phyloP scores from a whole-genome alignment of 805 yeast genomes.

The Saccharomycopsis sp. region DNA sequence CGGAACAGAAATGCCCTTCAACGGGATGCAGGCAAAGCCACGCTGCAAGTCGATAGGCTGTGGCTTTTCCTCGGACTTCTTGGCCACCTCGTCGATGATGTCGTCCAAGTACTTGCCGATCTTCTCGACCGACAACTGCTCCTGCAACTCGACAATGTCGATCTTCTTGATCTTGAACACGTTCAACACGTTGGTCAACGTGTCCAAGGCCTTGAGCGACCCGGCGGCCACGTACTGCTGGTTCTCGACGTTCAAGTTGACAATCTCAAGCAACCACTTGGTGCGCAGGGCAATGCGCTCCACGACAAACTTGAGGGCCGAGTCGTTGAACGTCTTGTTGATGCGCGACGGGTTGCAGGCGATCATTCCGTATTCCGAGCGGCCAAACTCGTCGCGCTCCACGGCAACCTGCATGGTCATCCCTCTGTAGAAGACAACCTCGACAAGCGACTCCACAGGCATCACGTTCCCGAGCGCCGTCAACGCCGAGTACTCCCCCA shows the following conservation, averaged over 20 bases:
- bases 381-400: conserved; percentile 90
- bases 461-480: conserved; percentile 96
- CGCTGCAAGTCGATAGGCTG: conserved; percentile 97
- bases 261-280: conserved; percentile 94
- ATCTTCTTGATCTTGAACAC: conserved; percentile 91
- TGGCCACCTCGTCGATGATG: conserved; percentile 79
- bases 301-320: conserved; percentile 91
- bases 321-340: conserved; percentile 79
- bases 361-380: conserved; percentile 98
- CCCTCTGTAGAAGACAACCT: conserved; percentile 98
- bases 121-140: conserved; percentile 74
- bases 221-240: conserved; percentile 99
- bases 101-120: conserved; percentile 84
- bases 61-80: conserved; percentile 76
- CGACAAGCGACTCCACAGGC: conserved; percentile 96
- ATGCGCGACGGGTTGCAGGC: conserved; percentile 97
- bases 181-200: conserved; percentile 87
- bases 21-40: conserved; percentile 97
- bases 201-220: conserved; percentile 91
- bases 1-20: conserved; percentile 98
- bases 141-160: conserved; percentile 83
- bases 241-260: conserved; percentile 95
- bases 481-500: conserved; percentile 98
- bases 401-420: conserved; percentile 99
- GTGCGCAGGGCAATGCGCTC: conserved; percentile 80